A percentile compares a stretch with the other conserved stretches of the same genome.
phyloP scores from a whole-genome alignment of 495 filamentous ascomycete species.

The Aspergillus bertholletiae region DNA sequence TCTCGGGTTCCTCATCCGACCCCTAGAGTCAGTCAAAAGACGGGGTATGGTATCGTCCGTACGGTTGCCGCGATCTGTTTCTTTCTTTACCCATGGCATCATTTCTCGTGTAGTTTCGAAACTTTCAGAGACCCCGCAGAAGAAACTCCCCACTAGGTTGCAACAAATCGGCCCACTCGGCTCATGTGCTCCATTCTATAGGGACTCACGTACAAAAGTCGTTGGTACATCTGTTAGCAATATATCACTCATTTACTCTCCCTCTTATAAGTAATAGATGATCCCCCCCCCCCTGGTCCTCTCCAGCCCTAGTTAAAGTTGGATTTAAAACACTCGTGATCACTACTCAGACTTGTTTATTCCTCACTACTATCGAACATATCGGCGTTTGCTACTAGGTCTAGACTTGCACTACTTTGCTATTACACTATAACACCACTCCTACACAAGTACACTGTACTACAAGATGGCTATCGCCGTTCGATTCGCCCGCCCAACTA shows the following conservation, averaged over 20 bases:
- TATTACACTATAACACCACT: not conserved
- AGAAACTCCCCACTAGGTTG: not conserved
- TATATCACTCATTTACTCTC: not conserved
- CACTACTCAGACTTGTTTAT: no score
- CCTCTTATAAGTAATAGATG: not conserved
- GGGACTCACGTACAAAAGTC: no score
- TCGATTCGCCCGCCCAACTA: conserved; percentile 33
- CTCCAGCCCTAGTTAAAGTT: no score
- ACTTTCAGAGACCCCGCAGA: not conserved
- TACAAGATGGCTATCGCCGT: conserved; percentile 28
- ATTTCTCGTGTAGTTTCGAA: no score
- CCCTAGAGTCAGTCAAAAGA: no score
- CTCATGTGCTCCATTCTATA: not conserved
- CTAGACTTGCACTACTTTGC: not conserved
- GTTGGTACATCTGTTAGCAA: not conserved
- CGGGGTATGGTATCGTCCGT: no score
- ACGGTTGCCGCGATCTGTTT: not conserved
- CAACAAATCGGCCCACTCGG: not conserved
- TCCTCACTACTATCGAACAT: not conserved
- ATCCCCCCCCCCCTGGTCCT: no score
- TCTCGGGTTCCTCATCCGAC: no score
- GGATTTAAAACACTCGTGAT: no score
- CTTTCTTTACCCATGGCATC: not conserved
- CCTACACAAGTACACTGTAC: not conserved
- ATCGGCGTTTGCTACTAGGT: not conserved